Evolutionary conservation across 805 yeast species (phyloP), one percentile per base, ranked within the genome.

Genomic region (Candida rishiriensis): DNA sequence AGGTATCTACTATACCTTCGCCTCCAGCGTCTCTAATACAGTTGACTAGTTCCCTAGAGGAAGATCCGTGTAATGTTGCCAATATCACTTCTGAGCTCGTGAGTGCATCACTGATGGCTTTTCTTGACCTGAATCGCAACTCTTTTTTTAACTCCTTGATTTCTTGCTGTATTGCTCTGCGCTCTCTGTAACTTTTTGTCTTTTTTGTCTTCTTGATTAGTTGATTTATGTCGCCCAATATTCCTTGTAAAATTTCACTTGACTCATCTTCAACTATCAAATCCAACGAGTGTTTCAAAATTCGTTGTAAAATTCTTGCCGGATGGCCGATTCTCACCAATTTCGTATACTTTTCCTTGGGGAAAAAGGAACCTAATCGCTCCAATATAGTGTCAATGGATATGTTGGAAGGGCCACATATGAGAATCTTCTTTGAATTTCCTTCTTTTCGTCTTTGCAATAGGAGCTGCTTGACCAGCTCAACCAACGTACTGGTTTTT

Each of bases 241-340:
- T 79, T 36, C 83, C 97, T 33, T 70, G 68, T 2, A 88, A 63
- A 16, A 91, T 73, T 14, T 72, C 75, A 1, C 83, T 85, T 4
- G 76, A 72, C 26, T 78, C 73, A 17, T 68, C 69, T 49, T 79
- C 81, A 9, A 87, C 75, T 1, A 87, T 68, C 15, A 85, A 66
- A 53, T 90, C 97, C 18, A 90, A 64, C 0, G 96, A 87, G 60
- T 88, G 95, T 17, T 75, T 70, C 30, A 82, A 63, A 43, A 81
- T 83, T 0, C 73, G 55, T 1, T 76, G 75, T 14, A 88, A 61
- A 12, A 91, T 69, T 44, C 97, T 75, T 1, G 97, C 96, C 0
- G 98, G 98, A 61, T 93, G 97, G 0, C 98, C 99, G 32, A 91
- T 75, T 56, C 99, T 72, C 10, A 91, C 69, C n/a, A 93, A 63